Evolutionary conservation across 345 rosid species (phyloP), one percentile per base, ranked within the genome.

Genomic region (Sonneratia alba): DNA sequence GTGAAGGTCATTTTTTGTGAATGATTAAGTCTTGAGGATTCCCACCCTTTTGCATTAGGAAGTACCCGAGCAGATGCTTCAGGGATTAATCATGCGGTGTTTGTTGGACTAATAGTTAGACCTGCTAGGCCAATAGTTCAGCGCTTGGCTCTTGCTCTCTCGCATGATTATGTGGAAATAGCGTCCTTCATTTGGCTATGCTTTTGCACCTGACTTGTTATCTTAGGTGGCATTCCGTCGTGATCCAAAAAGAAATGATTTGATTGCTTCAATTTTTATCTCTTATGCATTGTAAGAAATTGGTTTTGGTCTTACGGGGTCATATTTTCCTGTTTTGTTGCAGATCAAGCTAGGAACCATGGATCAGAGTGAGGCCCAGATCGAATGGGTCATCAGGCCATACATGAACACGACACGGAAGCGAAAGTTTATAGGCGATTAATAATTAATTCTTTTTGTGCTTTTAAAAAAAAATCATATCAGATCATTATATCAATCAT

Each of bases 361-460:
- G 76, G 97, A 92, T 70, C 97, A 90, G 79, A 88, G 72, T 14
- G 99, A 92, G 81, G 97, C 99, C 0, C 90, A 90, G 73, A 79
- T 27, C 0, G 97, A 95, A 70, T 90, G 96, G 91, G 96, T 89
- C 45, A 73, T 86, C 57, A 84, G 88, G 70, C 96, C 96, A 14
- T 93, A 89, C 83, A 89, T 91, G 96, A 93, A 93, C 84, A 89
- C 93, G 12, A 69, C 91, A 32, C 87, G 84, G 79, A 91, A 93
- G 66, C 78, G 83, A 45, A 81, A 82, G 77, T 82, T 83, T 47
- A 79, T 93, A 42, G 94, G 96, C 55, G 89, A 87, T 57, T 92
- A 81, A 86, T 40, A 47, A 3, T 9, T 47, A 42, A 42, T 47
- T 13, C 9, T 47, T 47, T 47, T 47, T 13, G 43, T 8, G 9